Percentiles rank a stretch among this genome's conserved stretches.
These are phyloP conservation scores for Trametes cingulata DNA, from an alignment of 768 basidiomycete genomes.

Conservation along the genomic window DNA sequence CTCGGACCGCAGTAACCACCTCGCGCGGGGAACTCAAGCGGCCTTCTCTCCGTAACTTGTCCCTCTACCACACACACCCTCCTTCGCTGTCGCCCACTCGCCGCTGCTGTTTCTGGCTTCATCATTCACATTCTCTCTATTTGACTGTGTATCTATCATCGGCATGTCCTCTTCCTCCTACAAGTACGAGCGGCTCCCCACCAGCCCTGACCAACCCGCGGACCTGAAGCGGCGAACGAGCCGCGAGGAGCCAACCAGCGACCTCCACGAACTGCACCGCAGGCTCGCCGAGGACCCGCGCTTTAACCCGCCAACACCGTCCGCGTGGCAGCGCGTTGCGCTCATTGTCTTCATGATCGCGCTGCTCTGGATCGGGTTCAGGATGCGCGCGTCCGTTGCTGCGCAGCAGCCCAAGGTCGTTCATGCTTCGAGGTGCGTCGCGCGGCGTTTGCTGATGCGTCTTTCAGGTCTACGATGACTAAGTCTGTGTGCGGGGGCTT, in stretches of 20 bases:
- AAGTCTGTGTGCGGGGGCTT: neutral
- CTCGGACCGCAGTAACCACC: no score
- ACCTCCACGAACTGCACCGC: conserved; percentile 28
- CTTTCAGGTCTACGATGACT: neutral
- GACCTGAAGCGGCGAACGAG: conserved; percentile 14
- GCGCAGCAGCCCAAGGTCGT: conserved; percentile 42
- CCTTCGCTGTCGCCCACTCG: neutral
- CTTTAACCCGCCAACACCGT: conserved; percentile 52
- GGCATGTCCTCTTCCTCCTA: conserved; percentile 9
- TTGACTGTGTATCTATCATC: neutral
- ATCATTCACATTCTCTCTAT: neutral
- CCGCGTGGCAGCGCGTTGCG: conserved; percentile 51
- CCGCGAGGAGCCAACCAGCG: conserved; percentile 29
- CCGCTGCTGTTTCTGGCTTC: neutral
- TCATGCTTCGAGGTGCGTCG: conserved; percentile 61
- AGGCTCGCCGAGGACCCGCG: conserved; percentile 41
- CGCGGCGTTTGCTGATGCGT: neutral
- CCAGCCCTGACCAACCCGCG: conserved; percentile 4
- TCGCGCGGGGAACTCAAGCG: no score
- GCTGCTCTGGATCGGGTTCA: conserved; percentile 43
- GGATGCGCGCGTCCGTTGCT: conserved; percentile 20
- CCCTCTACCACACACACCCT: conserved; percentile 7
- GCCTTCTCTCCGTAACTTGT: neutral
- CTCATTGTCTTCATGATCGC: conserved; percentile 44
- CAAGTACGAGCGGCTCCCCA: conserved; percentile 15